phyloP scores from a whole-genome alignment of 2,329 filamentous ascomycete genomes.

The Botrytis sinoallii region DNA sequence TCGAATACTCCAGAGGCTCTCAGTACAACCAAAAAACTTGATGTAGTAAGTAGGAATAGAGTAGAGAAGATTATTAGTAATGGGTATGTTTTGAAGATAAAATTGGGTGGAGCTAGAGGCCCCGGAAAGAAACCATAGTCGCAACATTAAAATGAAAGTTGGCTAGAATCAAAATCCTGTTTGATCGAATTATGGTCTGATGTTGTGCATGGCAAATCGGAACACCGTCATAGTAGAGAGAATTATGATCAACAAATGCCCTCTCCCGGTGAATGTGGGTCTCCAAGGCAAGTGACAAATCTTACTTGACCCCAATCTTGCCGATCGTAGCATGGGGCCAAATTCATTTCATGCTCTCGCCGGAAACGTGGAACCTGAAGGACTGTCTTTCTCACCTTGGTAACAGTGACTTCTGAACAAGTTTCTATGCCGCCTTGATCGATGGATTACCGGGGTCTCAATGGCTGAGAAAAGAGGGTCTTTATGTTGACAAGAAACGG shows the following conservation, averaged over 20 bases:
- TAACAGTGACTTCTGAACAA: not conserved
- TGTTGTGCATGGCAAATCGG: not conserved
- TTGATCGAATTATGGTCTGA: not conserved
- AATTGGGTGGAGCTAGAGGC: not conserved
- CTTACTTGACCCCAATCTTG: not conserved
- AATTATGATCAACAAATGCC: conserved; percentile 7
- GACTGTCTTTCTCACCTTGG: not conserved
- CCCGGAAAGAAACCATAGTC: not conserved
- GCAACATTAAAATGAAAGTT: not conserved
- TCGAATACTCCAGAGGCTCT: not conserved
- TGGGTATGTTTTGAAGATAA: not conserved
- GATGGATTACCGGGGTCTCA: not conserved
- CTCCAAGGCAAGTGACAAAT: not conserved
- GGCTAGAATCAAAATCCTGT: not conserved
- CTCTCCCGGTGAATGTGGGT: not conserved
- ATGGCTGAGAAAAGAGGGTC: not conserved
- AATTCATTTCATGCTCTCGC: not conserved
- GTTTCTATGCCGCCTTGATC: conserved; percentile 3
- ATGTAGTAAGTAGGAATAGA: not conserved
- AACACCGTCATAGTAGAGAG: not conserved
- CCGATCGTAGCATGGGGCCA: not conserved
- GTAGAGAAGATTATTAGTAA: not conserved
- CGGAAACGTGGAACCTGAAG: not conserved
- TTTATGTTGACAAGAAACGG: not conserved
- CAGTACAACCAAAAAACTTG: not conserved